Base-by-base conservation (phyloP, 2,329 filamentous ascomycete species). In the Fusarium pilosicola region DNA sequence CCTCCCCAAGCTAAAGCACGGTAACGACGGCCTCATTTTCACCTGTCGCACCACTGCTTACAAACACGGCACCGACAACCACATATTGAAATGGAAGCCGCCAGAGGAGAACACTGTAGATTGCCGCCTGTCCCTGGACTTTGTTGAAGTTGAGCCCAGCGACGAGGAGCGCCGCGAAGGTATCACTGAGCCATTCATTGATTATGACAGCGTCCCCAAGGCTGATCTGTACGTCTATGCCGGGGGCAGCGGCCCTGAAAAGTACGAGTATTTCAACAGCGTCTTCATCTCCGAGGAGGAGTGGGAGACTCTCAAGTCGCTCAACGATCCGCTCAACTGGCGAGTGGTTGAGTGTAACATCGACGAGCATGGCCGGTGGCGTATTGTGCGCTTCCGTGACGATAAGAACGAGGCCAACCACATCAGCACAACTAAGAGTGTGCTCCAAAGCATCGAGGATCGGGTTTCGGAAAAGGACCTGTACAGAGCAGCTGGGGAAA, bases 61-160 rank as follows among this genome's bases (percentile, higher is more conserved):
- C 85, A 92, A 92, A 77, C 92, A 93, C 74, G 96, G 96, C 75
- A 99, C 96, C 18, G 96, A 99, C 82, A 90, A 90, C 56, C 92
- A 97, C 81, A 99, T 98, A 72, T 86, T 99, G 44, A 99, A 99
- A 83, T 99, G 96, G 96, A 99, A 99, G 84, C 95, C 96, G 1
- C 94, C 94, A 8, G 88, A 94, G 74, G 96, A 99, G 82, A 99
- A 99, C 84, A 97, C 95, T 0, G 91, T 99, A 76, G 96, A 99
- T 81, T 98, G 97, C 81, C 89, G 93, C 46, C 88, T 98, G 77
- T 89, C 89, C 58, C 88, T 99, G 48, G 86, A 88, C 18, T 98
- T 98, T 78, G 93, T 93, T 0, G 79, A 86, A 1, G 86, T 92
- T n/a, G 88, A 93, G 67, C 92, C 92, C 2, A 89, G 92, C 77